These are phyloP conservation scores for Pinus taeda DNA, from an alignment of 75 land plant species.

Conservation along the genomic window DNA sequence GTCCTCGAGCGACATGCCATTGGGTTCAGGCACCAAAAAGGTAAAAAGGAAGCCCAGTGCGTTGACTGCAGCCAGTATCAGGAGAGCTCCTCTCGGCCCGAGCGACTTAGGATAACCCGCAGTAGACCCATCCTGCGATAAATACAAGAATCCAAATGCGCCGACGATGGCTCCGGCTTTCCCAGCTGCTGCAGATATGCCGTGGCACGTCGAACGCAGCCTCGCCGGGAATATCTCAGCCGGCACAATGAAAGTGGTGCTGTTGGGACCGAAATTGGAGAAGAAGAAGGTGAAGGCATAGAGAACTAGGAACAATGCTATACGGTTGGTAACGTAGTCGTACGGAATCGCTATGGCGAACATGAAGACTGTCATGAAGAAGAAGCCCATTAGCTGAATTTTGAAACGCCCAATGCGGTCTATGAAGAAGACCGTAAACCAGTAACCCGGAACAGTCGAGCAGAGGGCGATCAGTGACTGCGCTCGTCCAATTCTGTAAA, in stretches of 20 bases:
- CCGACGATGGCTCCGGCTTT: conserved; percentile 60
- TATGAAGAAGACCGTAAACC: conserved; percentile 30
- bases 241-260: conserved; percentile 51
- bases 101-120: too few species aligned
- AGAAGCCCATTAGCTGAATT: conserved; percentile 29
- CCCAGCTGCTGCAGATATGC: conserved; percentile 6
- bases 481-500: conserved; percentile 18
- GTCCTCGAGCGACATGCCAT: conserved; percentile 39
- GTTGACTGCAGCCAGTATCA: conserved; percentile 26
- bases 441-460: conserved; percentile 41
- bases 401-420: conserved; percentile 22
- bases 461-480: conserved; percentile 32
- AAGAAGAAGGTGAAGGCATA: conserved; percentile 38
- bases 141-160: conserved; percentile 50
- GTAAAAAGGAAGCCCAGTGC: conserved; percentile 35
- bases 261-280: conserved; percentile 27
- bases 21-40: conserved; percentile 50
- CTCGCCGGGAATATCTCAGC: conserved; percentile 61
- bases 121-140: too few species aligned
- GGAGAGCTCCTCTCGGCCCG: conserved; percentile 11
- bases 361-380: conserved; percentile 23
- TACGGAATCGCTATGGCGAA: conserved; percentile 28
- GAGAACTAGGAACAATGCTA: conserved; percentile 16
- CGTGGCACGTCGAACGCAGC: conserved; percentile 53
- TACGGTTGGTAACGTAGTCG: not conserved